Percentiles rank a stretch among this genome's conserved stretches.
Evolutionary conservation across 352 stramenopile species (phyloP).

Genomic region (Globisporangium solare): DNA sequence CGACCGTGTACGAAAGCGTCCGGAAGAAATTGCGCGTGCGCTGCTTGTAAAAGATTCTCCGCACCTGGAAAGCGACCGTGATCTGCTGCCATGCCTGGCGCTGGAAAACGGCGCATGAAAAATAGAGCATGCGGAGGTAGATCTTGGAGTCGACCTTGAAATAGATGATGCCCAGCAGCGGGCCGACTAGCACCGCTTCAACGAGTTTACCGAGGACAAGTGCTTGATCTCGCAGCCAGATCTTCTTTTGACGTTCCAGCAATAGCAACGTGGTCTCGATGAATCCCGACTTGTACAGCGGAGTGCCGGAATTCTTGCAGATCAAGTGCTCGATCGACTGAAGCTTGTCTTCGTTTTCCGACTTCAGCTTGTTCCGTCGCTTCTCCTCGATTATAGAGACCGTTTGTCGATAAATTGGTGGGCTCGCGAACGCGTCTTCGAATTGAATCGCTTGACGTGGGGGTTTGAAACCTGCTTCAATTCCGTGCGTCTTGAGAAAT

Average conservation of each 20-base stretch:
- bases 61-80: conserved; percentile 62
- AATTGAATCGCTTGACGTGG: conserved; percentile 20
- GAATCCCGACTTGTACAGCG: conserved; percentile 22
- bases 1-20: conserved; percentile 66
- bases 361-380: conserved; percentile 2
- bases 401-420: conserved; percentile 14
- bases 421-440: conserved; percentile 19
- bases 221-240: conserved; percentile 39
- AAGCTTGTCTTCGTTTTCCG: conserved; percentile 5
- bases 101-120: conserved; percentile 40
- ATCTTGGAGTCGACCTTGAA: conserved; percentile 32
- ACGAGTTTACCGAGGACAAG: conserved; percentile 37
- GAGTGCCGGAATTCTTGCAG: conserved; percentile 9
- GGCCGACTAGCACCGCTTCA: conserved; percentile 55
- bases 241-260: conserved; percentile 35
- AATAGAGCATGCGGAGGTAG: conserved; percentile 64
- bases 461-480: conserved; percentile 2
- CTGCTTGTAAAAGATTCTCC: conserved; percentile 87
- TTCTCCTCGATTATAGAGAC: conserved; percentile 14
- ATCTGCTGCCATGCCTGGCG: conserved; percentile 59
- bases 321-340: conserved; percentile 17
- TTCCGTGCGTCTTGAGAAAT: conserved; percentile 6
- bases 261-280: conserved; percentile 23
- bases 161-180: conserved; percentile 63
- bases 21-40: conserved; percentile 80